Evolutionary conservation across 108 stramenopile species (phyloP).

Genomic region (Epithemia pelagica): DNA sequence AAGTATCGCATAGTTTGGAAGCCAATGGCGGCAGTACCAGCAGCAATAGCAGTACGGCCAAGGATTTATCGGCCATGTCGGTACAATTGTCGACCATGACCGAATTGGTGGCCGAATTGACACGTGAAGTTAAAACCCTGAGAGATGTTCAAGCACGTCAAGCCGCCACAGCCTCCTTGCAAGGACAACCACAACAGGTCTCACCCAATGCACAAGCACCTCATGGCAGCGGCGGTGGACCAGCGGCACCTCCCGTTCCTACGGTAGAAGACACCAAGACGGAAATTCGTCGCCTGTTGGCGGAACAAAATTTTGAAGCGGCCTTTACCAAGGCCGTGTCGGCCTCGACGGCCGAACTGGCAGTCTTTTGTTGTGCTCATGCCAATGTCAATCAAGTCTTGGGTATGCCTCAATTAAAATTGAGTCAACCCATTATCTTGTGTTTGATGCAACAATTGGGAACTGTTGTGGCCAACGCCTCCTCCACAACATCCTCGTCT

Average conservation of each 20-base stretch:
- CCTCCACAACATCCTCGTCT: neutral
- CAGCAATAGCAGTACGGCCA: neutral
- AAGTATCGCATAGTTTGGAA: slow-evolving; percentile 37
- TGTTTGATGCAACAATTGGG: slow-evolving; percentile 88
- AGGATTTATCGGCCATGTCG: slow-evolving; percentile 36
- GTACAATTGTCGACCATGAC: slow-evolving; percentile 46
- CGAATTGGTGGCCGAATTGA: slow-evolving; percentile 42
- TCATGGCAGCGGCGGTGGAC: no score
- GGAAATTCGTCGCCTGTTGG: slow-evolving; percentile 47
- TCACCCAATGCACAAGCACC: neutral
- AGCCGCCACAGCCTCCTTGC: neutral
- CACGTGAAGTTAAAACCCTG: slow-evolving; percentile 49
- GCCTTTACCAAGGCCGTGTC: slow-evolving; percentile 79
- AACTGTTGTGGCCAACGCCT: slow-evolving; percentile 35
- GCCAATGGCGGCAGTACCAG: slow-evolving; percentile 20
- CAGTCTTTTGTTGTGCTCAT: slow-evolving; percentile 55
- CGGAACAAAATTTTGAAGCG: slow-evolving; percentile 46
- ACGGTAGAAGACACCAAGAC: slow-evolving; percentile 16
- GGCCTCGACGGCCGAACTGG: slow-evolving; percentile 57
- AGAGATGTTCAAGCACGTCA: neutral
- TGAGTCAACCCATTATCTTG: slow-evolving; percentile 79
- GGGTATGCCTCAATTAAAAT: slow-evolving; percentile 25
- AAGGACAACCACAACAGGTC: slow-evolving; percentile 4
- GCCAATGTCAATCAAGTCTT: slow-evolving; percentile 48
- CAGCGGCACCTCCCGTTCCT: neutral